A percentile compares a stretch with the other conserved stretches of the same genome.
Evolutionary conservation across 106 monocot genomes (phyloP).

Genomic region (Chionographis japonica): DNA sequence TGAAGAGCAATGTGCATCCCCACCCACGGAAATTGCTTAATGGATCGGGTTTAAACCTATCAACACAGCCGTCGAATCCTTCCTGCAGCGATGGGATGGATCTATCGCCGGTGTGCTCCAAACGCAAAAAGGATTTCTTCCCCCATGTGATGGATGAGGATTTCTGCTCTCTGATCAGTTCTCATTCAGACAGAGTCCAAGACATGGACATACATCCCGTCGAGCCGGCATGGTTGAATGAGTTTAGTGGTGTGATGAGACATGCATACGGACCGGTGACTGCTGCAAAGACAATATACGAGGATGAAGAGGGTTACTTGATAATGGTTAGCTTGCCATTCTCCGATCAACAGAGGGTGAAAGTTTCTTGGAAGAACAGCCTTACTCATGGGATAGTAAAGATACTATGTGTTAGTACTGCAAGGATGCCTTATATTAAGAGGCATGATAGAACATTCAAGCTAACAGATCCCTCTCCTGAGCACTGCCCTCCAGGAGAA

Average conservation of each 20-base stretch:
- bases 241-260: conserved; percentile 59
- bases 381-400: conserved; percentile 64
- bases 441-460: conserved; percentile 51
- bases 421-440: conserved; percentile 48
- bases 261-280: conserved; percentile 53
- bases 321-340: conserved; percentile 64
- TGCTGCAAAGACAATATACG: conserved; percentile 64
- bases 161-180: conserved; percentile 11
- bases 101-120: conserved; percentile 15
- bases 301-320: conserved; percentile 56
- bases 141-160: conserved; percentile 27
- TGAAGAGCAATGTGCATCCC: conserved; percentile 5
- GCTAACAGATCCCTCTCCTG: conserved; percentile 46
- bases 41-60: conserved; percentile 20
- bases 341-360: conserved; percentile 51
- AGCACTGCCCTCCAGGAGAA: conserved; percentile 69
- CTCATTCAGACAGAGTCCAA: conserved; percentile 13
- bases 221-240: conserved; percentile 33
- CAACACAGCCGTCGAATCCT: conserved; percentile 14
- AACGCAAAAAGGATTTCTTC: conserved; percentile 35
- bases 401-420: conserved; percentile 57
- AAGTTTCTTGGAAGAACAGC: conserved; percentile 65
- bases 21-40: conserved; percentile 18
- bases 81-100: conserved; percentile 21
- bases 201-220: conserved; percentile 21